These are phyloP conservation scores for Eucalyptus coolabah DNA, from an alignment of 345 rosid species.

Conservation along the genomic window DNA sequence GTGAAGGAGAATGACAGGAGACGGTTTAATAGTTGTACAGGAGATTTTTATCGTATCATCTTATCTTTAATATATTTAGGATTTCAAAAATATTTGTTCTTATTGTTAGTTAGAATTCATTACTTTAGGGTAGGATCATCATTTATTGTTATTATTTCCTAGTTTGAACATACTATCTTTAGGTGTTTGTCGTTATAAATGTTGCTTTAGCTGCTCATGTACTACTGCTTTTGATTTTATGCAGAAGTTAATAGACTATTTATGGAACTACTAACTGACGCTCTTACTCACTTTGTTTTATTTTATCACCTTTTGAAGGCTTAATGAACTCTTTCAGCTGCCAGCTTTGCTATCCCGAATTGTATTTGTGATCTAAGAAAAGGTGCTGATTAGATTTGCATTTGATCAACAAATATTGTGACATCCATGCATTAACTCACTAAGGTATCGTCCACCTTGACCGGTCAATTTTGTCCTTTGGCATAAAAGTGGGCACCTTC, in stretches of 20 bases:
- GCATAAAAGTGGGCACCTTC: background rate
- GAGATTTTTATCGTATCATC: background rate
- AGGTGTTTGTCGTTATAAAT: background rate
- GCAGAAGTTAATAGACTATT: background rate
- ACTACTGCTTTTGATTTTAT: background rate
- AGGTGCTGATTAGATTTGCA: background rate
- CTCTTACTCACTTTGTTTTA: background rate
- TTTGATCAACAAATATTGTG: no score
- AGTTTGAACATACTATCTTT: background rate
- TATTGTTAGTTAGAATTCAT: background rate
- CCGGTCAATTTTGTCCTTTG: background rate
- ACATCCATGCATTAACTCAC: background rate
- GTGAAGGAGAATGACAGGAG: no score
- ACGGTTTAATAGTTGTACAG: no score
- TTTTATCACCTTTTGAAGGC: background rate
- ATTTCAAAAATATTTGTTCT: background rate
- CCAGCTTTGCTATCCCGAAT: background rate
- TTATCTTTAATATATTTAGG: background rate
- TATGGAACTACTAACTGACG: background rate
- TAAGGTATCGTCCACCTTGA: rapidly evolving
- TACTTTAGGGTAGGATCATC: background rate
- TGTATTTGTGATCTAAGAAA: background rate
- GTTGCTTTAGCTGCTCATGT: background rate
- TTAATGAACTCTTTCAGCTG: background rate
- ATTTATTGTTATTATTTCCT: background rate